phyloP scores from a whole-genome alignment of 208 protist genomes.

The Naegleria lovaniensis region DNA sequence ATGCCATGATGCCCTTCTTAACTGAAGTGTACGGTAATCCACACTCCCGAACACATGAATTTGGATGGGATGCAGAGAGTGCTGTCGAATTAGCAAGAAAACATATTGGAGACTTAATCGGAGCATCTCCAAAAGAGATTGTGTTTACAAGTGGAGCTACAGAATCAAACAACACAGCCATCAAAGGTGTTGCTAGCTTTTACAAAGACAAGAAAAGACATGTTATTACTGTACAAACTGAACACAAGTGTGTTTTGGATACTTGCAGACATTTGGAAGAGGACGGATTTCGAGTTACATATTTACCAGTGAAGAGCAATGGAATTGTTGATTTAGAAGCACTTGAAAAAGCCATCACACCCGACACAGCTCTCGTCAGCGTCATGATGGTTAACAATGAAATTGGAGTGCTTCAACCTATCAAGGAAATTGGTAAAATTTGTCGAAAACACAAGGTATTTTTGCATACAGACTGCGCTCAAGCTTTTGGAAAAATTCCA shows the following conservation, averaged over 20 bases:
- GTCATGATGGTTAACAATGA: slow-evolving; percentile 99
- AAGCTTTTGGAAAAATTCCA: slow-evolving; percentile 92
- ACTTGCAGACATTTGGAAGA: slow-evolving; percentile 91
- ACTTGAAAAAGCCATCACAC: slow-evolving; percentile 78
- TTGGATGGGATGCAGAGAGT: slow-evolving; percentile 89
- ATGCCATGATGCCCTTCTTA: slow-evolving; percentile 96
- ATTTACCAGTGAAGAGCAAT: slow-evolving; percentile 91
- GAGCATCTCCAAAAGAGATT: slow-evolving; percentile 91
- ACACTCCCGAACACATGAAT: slow-evolving; percentile 93
- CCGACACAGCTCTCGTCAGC: slow-evolving; percentile 88
- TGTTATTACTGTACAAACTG: slow-evolving; percentile 92
- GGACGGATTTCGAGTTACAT: slow-evolving; percentile 91
- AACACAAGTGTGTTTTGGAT: slow-evolving; percentile 99
- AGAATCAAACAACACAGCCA: slow-evolving; percentile 97
- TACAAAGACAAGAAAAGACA: slow-evolving; percentile 91
- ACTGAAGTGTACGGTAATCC: slow-evolving; percentile 96
- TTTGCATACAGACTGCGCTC: slow-evolving; percentile 95
- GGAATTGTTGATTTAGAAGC: slow-evolving; percentile 87
- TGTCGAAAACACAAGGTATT: slow-evolving; percentile 86
- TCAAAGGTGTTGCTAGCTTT: slow-evolving; percentile 97
- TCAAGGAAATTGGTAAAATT: slow-evolving; percentile 88
- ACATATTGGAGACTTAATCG: slow-evolving; percentile 62
- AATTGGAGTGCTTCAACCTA: slow-evolving; percentile 95
- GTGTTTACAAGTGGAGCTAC: slow-evolving; percentile 99
- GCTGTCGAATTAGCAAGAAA: slow-evolving; percentile 87